These are phyloP conservation scores for Passiflora organensis DNA, from an alignment of 345 rosid genomes.

Conservation along the genomic window DNA sequence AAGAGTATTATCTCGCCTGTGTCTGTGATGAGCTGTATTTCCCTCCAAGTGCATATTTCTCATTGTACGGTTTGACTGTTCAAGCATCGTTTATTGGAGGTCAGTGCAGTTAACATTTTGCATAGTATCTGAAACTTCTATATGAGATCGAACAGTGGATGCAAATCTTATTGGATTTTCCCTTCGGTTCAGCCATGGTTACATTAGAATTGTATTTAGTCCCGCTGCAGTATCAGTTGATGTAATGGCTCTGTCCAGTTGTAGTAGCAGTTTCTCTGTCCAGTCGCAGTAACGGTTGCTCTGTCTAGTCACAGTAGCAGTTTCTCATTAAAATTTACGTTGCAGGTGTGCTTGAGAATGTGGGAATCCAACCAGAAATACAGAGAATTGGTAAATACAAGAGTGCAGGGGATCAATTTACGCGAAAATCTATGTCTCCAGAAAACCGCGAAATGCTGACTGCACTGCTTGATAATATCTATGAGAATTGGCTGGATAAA, in stretches of 20 bases:
- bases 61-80: slow-evolving; percentile 80
- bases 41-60: slow-evolving; percentile 94
- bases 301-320: neutral
- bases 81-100: slow-evolving; percentile 89
- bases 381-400: slow-evolving; percentile 93
- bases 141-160: too few species aligned
- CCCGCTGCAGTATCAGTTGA: too few species aligned
- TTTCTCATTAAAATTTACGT: neutral
- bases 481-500: slow-evolving; percentile 82
- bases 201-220: too few species aligned
- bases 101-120: slow-evolving; percentile 17
- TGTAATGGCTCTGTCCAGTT: too few species aligned
- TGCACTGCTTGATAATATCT: slow-evolving; percentile 81
- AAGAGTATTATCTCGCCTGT: slow-evolving; percentile 85
- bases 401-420: slow-evolving; percentile 93
- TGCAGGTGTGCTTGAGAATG: slow-evolving; percentile 81
- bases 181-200: too few species aligned
- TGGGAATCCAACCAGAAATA: slow-evolving; percentile 86
- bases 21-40: slow-evolving; percentile 83
- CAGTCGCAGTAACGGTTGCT: too few species aligned
- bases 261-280: too few species aligned
- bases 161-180: too few species aligned
- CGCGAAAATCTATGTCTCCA: slow-evolving; percentile 73
- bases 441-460: slow-evolving; percentile 96
- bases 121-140: too few species aligned